phyloP scores from a whole-genome alignment of 345 rosid genomes.

The Eucalyptus coolabah region DNA sequence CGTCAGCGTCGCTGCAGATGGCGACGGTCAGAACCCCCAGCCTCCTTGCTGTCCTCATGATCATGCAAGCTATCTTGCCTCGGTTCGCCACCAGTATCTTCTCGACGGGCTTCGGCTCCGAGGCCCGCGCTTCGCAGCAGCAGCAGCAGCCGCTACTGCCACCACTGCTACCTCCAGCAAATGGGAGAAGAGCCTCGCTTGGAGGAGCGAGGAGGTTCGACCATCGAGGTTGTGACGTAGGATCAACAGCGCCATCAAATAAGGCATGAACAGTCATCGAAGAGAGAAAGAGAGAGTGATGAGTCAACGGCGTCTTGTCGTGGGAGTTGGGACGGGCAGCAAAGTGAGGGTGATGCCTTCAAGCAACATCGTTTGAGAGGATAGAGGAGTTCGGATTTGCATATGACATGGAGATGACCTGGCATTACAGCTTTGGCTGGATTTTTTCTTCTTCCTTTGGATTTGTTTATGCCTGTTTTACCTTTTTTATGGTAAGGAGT shows the following conservation, averaged over 20 bases:
- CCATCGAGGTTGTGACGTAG: slow-evolving; percentile 29
- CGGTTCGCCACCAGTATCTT: slow-evolving; percentile 77
- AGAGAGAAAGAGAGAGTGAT: neutral
- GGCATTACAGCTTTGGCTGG: neutral
- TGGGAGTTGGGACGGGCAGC: neutral
- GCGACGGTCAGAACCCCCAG: slow-evolving; percentile 72
- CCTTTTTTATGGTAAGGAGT: too few species aligned
- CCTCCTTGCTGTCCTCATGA: slow-evolving; percentile 69
- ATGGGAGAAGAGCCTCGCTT: slow-evolving; percentile 9
- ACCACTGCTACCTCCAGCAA: neutral
- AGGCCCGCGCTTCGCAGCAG: neutral
- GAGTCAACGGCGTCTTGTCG: neutral
- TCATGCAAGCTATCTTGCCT: slow-evolving; percentile 82
- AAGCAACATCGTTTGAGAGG: neutral
- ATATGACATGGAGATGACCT: neutral
- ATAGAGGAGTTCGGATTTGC: neutral
- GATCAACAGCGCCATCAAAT: slow-evolving; percentile 39
- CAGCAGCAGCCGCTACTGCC: neutral
- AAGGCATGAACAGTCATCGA: neutral
- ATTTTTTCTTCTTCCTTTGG: neutral
- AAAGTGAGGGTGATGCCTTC: too few species aligned
- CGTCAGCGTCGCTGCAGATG: slow-evolving; percentile 77
- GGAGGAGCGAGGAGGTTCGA: slow-evolving; percentile 1
- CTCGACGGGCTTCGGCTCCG: slow-evolving; percentile 16
- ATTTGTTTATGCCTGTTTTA: too few species aligned